Evolutionary conservation across 352 stramenopile species (phyloP).

Genomic region (Globisporangium megalacanthum): DNA sequence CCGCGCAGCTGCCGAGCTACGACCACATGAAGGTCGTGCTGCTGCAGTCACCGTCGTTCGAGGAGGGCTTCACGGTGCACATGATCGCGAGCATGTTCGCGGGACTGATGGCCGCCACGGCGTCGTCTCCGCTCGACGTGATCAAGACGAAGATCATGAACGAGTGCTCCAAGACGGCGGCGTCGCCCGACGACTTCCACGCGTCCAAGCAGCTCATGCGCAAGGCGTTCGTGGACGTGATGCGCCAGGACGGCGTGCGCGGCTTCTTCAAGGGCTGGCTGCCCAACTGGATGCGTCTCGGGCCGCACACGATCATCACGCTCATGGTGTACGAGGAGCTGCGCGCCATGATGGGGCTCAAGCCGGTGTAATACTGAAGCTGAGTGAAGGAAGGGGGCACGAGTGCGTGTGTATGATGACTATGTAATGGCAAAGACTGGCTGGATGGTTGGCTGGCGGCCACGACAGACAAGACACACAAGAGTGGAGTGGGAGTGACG

Average conservation of each 20-base stretch:
- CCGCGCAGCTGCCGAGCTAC: constrained; percentile 71
- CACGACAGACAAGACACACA: too few species aligned
- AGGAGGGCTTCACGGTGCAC: constrained; percentile 61
- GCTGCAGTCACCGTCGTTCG: constrained; percentile 35
- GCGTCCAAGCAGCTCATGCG: constrained; percentile 34
- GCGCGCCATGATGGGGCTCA: constrained; percentile 39
- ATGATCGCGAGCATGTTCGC: constrained; percentile 70
- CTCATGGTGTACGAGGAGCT: constrained; percentile 74
- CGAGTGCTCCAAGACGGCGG: constrained; percentile 41
- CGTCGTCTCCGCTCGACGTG: constrained; percentile 72
- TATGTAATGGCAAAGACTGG: not conserved
- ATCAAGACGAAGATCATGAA: constrained; percentile 88
- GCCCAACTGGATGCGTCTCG: constrained; percentile 68
- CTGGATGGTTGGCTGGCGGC: not conserved
- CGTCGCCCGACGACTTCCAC: constrained; percentile 22
- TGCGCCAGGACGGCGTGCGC: constrained; percentile 47
- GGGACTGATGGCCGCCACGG: constrained; percentile 58
- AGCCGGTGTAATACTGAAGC: constrained; percentile 33
- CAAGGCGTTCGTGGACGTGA: constrained; percentile 44
- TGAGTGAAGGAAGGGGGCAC: not conserved
- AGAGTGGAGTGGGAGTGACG: too few species aligned
- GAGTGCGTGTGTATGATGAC: not conserved
- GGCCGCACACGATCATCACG: constrained; percentile 73
- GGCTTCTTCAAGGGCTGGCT: constrained; percentile 79
- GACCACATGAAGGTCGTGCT: constrained; percentile 74